phyloP scores from a whole-genome alignment of 108 stramenopile genomes.

The Fistulifera solaris region DNA sequence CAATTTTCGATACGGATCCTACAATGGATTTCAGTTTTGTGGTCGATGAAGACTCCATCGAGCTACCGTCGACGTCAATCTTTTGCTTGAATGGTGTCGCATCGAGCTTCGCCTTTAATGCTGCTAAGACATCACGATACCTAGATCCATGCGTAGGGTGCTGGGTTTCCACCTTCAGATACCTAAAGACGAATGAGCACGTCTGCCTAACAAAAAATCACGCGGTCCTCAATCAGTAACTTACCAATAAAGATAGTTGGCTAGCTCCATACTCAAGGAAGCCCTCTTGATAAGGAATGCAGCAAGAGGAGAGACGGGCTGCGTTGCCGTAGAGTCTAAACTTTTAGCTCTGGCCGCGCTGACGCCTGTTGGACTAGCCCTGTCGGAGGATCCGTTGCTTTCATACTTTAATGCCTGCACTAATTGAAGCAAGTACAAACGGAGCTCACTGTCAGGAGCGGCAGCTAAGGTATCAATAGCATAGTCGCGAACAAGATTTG shows the following conservation, averaged over 20 bases:
- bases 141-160: conserved; percentile 78
- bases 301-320: conserved; percentile 60
- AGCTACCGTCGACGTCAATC: neutral
- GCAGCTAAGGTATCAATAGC: conserved; percentile 88
- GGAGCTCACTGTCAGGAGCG: conserved; percentile 92
- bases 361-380: neutral
- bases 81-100: conserved; percentile 11
- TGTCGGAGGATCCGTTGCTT: conserved; percentile 23
- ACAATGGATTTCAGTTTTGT: conserved; percentile 29
- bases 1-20: conserved; percentile 44
- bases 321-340: neutral
- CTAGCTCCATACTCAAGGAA: conserved; percentile 74
- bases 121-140: conserved; percentile 71
- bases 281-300: conserved; percentile 89
- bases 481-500: conserved; percentile 82
- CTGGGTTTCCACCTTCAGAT: conserved; percentile 80
- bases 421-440: conserved; percentile 90
- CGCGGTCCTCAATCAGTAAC: too few relatives aligned
- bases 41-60: neutral
- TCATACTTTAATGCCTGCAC: conserved; percentile 98
- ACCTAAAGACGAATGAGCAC: conserved; percentile 9
- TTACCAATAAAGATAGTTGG: conserved; percentile 93
- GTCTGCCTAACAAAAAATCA: neutral
- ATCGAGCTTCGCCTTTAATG: conserved; percentile 47
- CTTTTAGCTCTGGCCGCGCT: neutral